Percentiles rank a stretch among this genome's conserved stretches.
These are phyloP conservation scores for Solanum chmielewskii DNA, from an alignment of 257 asterid species.

Conservation along the genomic window DNA sequence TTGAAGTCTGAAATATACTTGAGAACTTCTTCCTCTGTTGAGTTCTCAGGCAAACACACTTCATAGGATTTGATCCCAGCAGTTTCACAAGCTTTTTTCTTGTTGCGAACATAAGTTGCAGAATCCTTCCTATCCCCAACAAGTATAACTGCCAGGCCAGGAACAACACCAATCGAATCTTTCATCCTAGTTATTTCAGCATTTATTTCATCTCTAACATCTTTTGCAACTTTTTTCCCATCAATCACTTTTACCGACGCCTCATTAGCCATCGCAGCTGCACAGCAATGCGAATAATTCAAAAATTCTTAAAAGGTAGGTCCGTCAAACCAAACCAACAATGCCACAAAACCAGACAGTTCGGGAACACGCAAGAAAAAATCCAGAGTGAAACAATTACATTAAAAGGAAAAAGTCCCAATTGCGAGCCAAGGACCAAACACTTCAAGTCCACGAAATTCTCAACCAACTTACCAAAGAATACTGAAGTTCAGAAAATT, in stretches of 20 bases:
- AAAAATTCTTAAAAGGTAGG: neutral
- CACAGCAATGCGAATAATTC: neutral
- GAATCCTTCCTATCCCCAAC: conserved; percentile 96
- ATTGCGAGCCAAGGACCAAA: neutral
- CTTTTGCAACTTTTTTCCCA: conserved; percentile 68
- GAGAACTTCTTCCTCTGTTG: conserved; percentile 72
- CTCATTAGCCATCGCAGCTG: conserved; percentile 50
- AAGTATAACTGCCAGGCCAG: conserved; percentile 89
- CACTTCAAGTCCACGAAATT: neutral
- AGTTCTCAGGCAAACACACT: conserved; percentile 60
- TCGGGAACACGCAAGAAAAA: neutral
- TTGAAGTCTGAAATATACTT: conserved; percentile 53
- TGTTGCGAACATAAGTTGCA: conserved; percentile 85
- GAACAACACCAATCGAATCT: conserved; percentile 61
- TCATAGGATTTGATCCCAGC: conserved; percentile 78
- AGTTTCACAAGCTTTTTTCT: conserved; percentile 79
- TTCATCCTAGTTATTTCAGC: conserved; percentile 67
- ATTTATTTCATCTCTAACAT: conserved; percentile 67
- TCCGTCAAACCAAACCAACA: neutral
- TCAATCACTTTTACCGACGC: conserved; percentile 58
- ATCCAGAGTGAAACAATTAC: neutral
- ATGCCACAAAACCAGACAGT: neutral
- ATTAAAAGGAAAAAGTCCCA: neutral
- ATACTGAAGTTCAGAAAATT: neutral
- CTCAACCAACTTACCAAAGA: neutral